Conservation (phyloP, 1,139 yeast species). For the Candida sanyaensis region DNA sequence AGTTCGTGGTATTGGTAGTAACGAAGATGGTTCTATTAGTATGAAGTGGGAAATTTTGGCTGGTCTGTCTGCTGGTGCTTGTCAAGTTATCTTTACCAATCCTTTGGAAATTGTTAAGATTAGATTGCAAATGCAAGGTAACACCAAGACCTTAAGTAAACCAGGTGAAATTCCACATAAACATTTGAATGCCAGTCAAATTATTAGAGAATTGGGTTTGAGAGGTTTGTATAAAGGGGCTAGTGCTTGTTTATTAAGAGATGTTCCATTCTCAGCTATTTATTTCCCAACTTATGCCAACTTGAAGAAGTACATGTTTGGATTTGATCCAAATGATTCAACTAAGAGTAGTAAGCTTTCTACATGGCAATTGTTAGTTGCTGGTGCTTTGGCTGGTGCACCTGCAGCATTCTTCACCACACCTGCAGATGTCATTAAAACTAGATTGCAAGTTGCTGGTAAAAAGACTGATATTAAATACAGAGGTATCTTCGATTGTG, state of each 20-base stretch:
- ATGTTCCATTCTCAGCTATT: slow-evolving; percentile 95
- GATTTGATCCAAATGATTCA: slow-evolving; percentile 71
- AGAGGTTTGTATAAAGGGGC: slow-evolving; percentile 92
- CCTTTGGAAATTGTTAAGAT: slow-evolving; percentile 96
- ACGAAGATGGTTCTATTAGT: slow-evolving; percentile 55
- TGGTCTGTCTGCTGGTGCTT: slow-evolving; percentile 94
- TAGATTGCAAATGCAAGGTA: slow-evolving; percentile 91
- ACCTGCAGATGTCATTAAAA: slow-evolving; percentile 95
- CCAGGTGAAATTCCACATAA: slow-evolving; percentile 52
- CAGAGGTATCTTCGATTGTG: slow-evolving; percentile 76
- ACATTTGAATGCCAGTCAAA: slow-evolving; percentile 63
- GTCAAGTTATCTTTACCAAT: slow-evolving; percentile 95
- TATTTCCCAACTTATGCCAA: slow-evolving; percentile 98
- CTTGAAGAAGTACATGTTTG: slow-evolving; percentile 77
- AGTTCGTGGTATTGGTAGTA: slow-evolving; percentile 72
- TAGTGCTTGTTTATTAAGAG: slow-evolving; percentile 87
- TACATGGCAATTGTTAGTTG: slow-evolving; percentile 78
- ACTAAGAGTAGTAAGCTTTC: slow-evolving; percentile 54
- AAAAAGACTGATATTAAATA: slow-evolving; percentile 77
- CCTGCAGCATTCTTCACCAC: slow-evolving; percentile 97
- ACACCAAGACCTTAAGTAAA: slow-evolving; percentile 41
- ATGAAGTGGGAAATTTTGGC: slow-evolving; percentile 77
- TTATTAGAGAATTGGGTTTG: slow-evolving; percentile 78
- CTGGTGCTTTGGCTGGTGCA: slow-evolving; percentile 97
- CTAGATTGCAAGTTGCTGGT: slow-evolving; percentile 88